phyloP scores from a whole-genome alignment of 202 grass and related monocot genomes.

The Hordeum pubiflorum region DNA sequence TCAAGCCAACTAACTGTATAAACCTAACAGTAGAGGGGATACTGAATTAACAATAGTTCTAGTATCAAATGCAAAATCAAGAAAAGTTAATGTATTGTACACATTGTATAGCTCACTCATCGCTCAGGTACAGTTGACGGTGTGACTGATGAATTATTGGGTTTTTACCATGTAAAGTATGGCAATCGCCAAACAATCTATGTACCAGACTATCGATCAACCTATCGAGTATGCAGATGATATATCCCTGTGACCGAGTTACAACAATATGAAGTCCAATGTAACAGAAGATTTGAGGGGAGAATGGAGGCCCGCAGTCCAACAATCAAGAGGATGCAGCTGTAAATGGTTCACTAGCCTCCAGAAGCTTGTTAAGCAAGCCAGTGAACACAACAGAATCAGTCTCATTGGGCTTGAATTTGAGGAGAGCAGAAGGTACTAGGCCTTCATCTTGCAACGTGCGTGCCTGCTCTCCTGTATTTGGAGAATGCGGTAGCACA shows the following conservation, averaged over 20 bases:
- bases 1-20: neutral
- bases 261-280: neutral
- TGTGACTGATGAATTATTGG: neutral
- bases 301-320: neutral
- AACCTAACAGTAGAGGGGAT: neutral
- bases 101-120: neutral
- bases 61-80: neutral
- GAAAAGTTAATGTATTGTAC: neutral
- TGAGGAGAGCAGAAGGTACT: slow-evolving; percentile 70
- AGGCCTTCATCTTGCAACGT: slow-evolving; percentile 69
- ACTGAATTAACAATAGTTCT: neutral
- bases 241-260: neutral
- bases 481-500: slow-evolving; percentile 41
- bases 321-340: slow-evolving; percentile 14
- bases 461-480: slow-evolving; percentile 38
- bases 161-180: neutral
- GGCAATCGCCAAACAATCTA: neutral
- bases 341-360: slow-evolving; percentile 54
- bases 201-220: neutral
- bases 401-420: slow-evolving; percentile 71
- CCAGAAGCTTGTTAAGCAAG: slow-evolving; percentile 61
- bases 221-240: neutral
- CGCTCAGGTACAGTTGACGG: neutral
- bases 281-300: neutral
- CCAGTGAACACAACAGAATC: slow-evolving; percentile 58